Evolutionary conservation across 192 early-diverging fungal species (phyloP).

Genomic region (Lobosporangium transversale): DNA sequence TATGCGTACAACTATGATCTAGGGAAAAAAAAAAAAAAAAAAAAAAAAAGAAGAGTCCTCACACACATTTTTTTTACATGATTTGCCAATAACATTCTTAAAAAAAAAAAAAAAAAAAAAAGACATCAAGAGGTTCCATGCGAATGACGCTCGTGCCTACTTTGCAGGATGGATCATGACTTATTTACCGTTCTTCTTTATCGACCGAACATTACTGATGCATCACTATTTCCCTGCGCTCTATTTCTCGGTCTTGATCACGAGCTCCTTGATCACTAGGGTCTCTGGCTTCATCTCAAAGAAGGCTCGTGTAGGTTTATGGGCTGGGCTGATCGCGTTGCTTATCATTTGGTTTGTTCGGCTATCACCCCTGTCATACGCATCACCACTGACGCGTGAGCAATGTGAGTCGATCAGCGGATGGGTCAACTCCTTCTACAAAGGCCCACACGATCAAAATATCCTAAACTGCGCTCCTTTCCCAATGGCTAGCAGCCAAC

Average conservation of each 20-base stretch:
- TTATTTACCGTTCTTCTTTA: conserved; percentile 82
- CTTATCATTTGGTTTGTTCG: neutral
- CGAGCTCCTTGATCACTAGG: conserved; percentile 45
- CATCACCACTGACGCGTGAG: neutral
- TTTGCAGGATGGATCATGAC: conserved; percentile 71
- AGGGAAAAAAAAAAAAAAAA: too few relatives aligned
- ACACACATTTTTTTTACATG: too few relatives aligned
- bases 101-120: conserved; percentile 55
- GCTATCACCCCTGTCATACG: neutral
- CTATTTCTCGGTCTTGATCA: conserved; percentile 76
- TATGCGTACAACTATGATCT: too few relatives aligned
- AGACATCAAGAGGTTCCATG: conserved; percentile 50
- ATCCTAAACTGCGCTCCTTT: neutral
- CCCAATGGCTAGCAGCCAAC: neutral
- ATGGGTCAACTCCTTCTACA: neutral
- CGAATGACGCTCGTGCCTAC: conserved; percentile 26
- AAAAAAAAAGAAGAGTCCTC: too few relatives aligned
- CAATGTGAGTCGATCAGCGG: neutral
- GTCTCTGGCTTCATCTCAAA: neutral
- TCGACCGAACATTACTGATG: conserved; percentile 78
- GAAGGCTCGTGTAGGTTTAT: neutral
- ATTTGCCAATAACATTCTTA: too few relatives aligned
- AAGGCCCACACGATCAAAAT: neutral
- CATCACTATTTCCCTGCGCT: conserved; percentile 86
- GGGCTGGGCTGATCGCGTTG: neutral